Conservation (phyloP, 768 basidiomycete genomes). For the Pisolithus marmoratus region DNA sequence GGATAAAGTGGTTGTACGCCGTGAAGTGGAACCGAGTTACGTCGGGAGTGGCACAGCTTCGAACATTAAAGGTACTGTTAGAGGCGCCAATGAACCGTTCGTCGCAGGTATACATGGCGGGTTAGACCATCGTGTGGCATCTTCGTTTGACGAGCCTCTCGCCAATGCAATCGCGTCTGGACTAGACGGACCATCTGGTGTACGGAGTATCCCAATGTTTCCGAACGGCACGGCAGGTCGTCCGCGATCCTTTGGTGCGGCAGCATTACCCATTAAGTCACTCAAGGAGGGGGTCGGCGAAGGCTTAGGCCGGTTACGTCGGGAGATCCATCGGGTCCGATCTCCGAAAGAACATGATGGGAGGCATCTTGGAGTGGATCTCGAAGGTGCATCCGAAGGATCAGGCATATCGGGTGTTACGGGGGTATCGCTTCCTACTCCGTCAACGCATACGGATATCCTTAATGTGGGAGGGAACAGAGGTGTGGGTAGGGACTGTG, state of each 20-base stretch:
- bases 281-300: conserved; percentile 56
- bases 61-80: background rate
- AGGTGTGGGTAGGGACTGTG: background rate
- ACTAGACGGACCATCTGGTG: conserved; percentile 40
- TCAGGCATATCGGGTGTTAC: conserved; percentile 23
- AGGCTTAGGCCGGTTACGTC: conserved; percentile 51
- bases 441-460: conserved; percentile 28
- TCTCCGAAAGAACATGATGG: conserved; percentile 34
- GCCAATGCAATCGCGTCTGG: conserved; percentile 65
- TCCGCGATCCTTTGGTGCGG: conserved; percentile 30
- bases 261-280: conserved; percentile 53
- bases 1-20: conserved; percentile 62
- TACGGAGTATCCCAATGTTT: conserved; percentile 65
- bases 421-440: conserved; percentile 33
- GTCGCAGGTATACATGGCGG: conserved; percentile 30
- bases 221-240: conserved; percentile 59
- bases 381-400: conserved; percentile 21
- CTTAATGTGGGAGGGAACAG: conserved; percentile 8
- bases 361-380: conserved; percentile 5
- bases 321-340: conserved; percentile 50
- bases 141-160: conserved; percentile 67
- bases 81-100: background rate
- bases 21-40: conserved; percentile 62
- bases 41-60: conserved; percentile 30
- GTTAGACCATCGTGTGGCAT: conserved; percentile 36